Base-by-base conservation (phyloP, 495 filamentous ascomycete species). In the Friedmanniomyces endolithicus region DNA sequence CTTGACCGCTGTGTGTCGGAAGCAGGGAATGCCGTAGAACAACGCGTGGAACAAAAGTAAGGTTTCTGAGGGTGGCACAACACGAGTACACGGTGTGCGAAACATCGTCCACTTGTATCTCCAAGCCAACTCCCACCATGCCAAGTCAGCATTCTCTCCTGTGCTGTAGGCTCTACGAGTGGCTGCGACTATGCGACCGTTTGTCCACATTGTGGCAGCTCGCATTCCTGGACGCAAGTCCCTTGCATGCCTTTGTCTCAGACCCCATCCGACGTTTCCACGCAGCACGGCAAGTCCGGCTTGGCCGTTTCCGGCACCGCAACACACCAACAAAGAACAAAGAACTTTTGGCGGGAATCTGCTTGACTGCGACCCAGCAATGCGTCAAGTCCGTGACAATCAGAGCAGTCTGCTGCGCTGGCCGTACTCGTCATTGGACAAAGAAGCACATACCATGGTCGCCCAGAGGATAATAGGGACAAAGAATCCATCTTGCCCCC, bases 251-350 rank as follows among this genome's bases (percentile, higher is more conserved):
- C 40, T 47, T 52, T 52, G 55, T 51, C 55, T 52, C 37, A 39
- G 29, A 57, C 6, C 1, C n/a, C 53, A 43, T 19, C 53, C 45
- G 46, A 50, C 35, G 53, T 27, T 49, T 34, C 41, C 33, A 24
- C 19, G n/a, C 50, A 23, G 51, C 45, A 9, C 27, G 44, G 45
- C 47, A 49, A 41, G 25, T 17, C 47, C 29, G 47, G 37, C 37
- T 45, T 27, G 37, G 31, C 55, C 39, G 48, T 11, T 24, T 52
- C 48, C 47, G 53, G 45, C 53, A 43, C 33, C 31, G 45, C 53
- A 56, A 37, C 52, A 47, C 40, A 55, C 31, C 44, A 56, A 57
- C 58, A 61, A 61, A 56, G 53, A 61, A 57, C 53, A 57, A 61
- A 61, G 58, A 61, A 51, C 57, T 22, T 33, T 44, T 22, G 23